Base-by-base conservation (phyloP, 306 rosid genomes). In the Sechiopsis laciniata region DNA sequence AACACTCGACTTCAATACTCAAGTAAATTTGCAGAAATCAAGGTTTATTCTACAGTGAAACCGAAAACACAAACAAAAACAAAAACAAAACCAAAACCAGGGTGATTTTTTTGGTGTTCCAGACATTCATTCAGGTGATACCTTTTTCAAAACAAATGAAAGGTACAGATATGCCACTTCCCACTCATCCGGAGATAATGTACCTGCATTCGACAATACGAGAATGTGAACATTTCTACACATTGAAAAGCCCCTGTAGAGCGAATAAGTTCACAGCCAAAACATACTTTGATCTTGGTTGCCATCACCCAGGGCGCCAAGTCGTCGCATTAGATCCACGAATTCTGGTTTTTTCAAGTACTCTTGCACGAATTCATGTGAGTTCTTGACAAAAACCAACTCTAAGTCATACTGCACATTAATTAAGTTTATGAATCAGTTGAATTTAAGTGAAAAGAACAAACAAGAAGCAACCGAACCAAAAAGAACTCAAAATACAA, bases 271-370 rank as follows among this genome's bases (percentile, higher is more conserved):
- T 51, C 8, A 26, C 29, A 29, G 64, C 52, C 9, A 32, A 69
- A 7, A 53, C 83, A 61, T 87, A 90, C 95, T 88, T 40, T 80
- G 92, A 84, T 91, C 99, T 79, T 85, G 97, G 86, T 85, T 95
- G 26, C 96, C 91, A 75, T 95, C 99, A 72, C 99, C 99, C 86
- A 95, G 83, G 72, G 99, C 99, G 57, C 97, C 99, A 8, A 91
- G 91, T 79, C 90, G 82, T 73, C 92, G 87, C 99, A 95, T 91
- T 84, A 95, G 88, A 60, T 95, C 96, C 48, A 91, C 88, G 46
- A 81, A 94, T 78, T 86, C 96, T 0, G 90, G 83, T 54, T 78
- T 83, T 79, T 95, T 91, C 92, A 91, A 77, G 42, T 95, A 88
- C 73, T 89, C 92, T 0, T 89, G 89, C 65, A 95, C 97, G 46